Evolutionary conservation across 164 flowering plant species (phyloP), one percentile per base, ranked within the genome.

Genomic region (Piper longum): DNA sequence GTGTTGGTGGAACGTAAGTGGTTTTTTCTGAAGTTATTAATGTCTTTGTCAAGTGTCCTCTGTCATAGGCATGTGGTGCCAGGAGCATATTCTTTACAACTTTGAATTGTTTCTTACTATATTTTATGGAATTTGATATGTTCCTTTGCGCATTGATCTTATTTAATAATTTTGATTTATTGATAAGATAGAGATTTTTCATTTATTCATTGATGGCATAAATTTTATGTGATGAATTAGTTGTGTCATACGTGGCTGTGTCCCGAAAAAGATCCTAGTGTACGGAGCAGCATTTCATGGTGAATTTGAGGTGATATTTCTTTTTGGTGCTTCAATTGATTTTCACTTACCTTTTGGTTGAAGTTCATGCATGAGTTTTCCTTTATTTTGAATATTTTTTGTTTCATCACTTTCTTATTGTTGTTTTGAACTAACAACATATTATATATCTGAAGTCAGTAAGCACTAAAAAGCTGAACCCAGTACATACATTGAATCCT

Each of bases 1-100:
- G 97, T 70, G 90, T 93, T 67, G 98, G 98, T 69, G 98, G 97
- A 79, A 93, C 98, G 98, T 93, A 82, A 86, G 96, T 87, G 61
- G 19, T 40, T 40, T 54, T 54, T 14, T 16, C n/a, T 41, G 17
- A 43, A 39, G 48, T 66, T 60, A 8, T 42, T 56, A 36, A 7
- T 9, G 44, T 17, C n/a, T 45, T 60, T 54, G 8, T 17, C 16
- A 56, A 26, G 36, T 36, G 8, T 7, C 36, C 39, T 57, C 14
- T 18, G 59, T 19, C 39, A 11, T 26, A 26, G 36, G 36, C 36
- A 26, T 26, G 36, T 26, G 36, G 36, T 26, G 36, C 36, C 36
- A 26, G 36, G 36, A 26, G 36, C 36, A 26, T 2, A 26, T 26
- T 26, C 36, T 26, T 26, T 26, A 26, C 36, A 26, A 26, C 36